phyloP scores from a whole-genome alignment of 176 grass and related monocot species.

The Areca catechu region DNA sequence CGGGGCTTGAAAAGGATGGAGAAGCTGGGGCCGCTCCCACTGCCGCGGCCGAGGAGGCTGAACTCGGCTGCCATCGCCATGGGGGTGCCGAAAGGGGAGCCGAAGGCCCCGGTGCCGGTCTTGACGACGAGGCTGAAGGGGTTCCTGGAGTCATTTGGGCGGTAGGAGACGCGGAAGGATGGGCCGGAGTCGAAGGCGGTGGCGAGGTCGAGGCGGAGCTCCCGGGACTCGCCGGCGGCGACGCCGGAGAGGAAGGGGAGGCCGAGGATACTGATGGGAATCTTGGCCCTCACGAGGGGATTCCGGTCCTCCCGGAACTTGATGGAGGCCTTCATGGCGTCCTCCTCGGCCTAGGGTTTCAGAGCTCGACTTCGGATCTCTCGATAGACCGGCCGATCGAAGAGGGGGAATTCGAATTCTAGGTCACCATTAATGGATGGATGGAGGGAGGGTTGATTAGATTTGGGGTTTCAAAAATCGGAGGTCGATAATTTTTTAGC shows the following conservation, averaged over 20 bases:
- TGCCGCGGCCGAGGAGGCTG: constrained; percentile 9
- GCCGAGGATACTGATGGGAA: constrained; percentile 18
- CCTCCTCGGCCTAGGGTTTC: constrained; percentile 8
- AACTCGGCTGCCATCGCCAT: constrained; percentile 17
- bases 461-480: no score
- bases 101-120: constrained; percentile 15
- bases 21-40: constrained; percentile 4
- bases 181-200: constrained; percentile 21
- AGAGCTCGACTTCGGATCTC: no score
- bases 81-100: constrained; percentile 8
- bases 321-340: constrained; percentile 20
- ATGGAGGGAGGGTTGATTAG: no score
- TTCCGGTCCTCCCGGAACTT: constrained; percentile 16
- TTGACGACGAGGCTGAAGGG: constrained; percentile 20
- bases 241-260: constrained; percentile 19
- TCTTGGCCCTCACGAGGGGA: constrained; percentile 17
- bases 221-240: constrained; percentile 6
- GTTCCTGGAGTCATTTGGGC: constrained; percentile 12
- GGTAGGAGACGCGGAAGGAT: constrained; percentile 17
- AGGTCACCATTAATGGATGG: no score
- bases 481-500: no score
- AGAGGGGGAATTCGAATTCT: no score
- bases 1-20: constrained; percentile 20
- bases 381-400: no score
- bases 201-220: constrained; percentile 21